A percentile compares a stretch with the other conserved stretches of the same genome.
These are phyloP conservation scores for Paecilomyces niveus DNA, from an alignment of 2,329 filamentous ascomycete genomes.

Conservation along the genomic window DNA sequence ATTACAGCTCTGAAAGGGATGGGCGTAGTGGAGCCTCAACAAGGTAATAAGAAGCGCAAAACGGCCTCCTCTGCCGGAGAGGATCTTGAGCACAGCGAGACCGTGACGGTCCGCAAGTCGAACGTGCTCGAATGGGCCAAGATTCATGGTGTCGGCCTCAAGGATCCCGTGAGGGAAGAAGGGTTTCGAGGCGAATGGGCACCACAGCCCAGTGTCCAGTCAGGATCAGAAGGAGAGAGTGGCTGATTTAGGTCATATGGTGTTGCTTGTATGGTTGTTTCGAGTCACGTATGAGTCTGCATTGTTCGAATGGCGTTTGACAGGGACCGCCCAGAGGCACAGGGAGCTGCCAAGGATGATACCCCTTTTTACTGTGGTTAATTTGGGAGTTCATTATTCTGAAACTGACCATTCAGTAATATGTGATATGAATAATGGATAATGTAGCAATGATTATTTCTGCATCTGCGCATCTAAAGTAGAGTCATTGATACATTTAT, in stretches of 20 bases:
- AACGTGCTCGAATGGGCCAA: constrained; percentile 61
- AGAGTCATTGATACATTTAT: neutral
- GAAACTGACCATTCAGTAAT: neutral
- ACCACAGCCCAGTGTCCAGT: constrained; percentile 25
- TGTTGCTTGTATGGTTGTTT: neutral
- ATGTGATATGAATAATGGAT: neutral
- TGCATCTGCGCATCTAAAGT: neutral
- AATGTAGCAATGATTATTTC: neutral
- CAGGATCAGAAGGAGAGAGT: constrained; percentile 14
- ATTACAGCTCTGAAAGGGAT: constrained; percentile 72
- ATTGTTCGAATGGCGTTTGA: neutral
- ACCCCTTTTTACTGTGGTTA: neutral
- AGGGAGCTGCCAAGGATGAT: constrained; percentile 3
- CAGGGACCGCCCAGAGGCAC: neutral
- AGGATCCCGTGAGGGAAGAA: constrained; percentile 61
- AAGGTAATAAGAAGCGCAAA: constrained; percentile 47
- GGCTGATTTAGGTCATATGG: neutral
- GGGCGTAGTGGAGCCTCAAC: constrained; percentile 55
- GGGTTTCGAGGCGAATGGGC: constrained; percentile 68
- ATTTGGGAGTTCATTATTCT: neutral
- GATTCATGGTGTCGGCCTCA: constrained; percentile 55
- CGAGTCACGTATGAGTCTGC: neutral
- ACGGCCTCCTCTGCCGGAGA: constrained; percentile 25
- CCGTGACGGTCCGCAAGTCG: constrained; percentile 47
- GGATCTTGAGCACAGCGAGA: constrained; percentile 19